Base-by-base conservation (phyloP, 805 yeast species). In the Teunomyces gatunensis region DNA sequence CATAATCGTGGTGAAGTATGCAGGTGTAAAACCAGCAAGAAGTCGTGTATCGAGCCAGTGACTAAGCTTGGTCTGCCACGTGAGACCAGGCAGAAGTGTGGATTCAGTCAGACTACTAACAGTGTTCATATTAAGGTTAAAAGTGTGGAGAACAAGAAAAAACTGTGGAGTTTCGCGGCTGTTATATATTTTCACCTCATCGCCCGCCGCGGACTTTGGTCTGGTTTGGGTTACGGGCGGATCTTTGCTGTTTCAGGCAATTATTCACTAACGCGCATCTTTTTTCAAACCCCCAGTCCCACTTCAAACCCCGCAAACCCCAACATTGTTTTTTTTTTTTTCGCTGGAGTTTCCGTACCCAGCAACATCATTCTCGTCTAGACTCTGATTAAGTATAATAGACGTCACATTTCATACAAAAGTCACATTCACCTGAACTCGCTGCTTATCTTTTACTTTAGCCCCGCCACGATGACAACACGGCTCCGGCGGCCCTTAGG, bases 1-100 rank as follows among this genome's bases (percentile, higher is more conserved):
- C 96, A 90, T 90, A n/a, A 83, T 78, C 42, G 81, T 73, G 21
- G 86, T 84, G 65, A 84, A 89, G 75, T 83, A 84, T 6, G 73
- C 72, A 1, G 89, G 87, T 9, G 60, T 39, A 48, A 68, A 70
- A 17, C 59, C 59, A 20, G 49, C 42, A 18, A 66, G 45, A 18
- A 67, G 52, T 29, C 43, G 29, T 28, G 42, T 43, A 11, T 52
- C 50, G 20, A 32, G 43, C 18, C 44, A 39, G 33, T 20, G 18
- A 9, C 10, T 5, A 18, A 39, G 32, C 28, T 37, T 37, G 40
- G 29, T n/a, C 6, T 20, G 12, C 40, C 40, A 12, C 9, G 27
- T 37, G 17, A 37, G 12, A 9, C 17, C 11, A 3, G 40, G 13
- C 15, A 21, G 29, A 37, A 37, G 40, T n/a, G 40, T 37, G 9